A percentile compares a stretch with the other conserved stretches of the same genome.
phyloP scores from a whole-genome alignment of 305 asterid genomes.

The Fraxinus xanthoxyloides region DNA sequence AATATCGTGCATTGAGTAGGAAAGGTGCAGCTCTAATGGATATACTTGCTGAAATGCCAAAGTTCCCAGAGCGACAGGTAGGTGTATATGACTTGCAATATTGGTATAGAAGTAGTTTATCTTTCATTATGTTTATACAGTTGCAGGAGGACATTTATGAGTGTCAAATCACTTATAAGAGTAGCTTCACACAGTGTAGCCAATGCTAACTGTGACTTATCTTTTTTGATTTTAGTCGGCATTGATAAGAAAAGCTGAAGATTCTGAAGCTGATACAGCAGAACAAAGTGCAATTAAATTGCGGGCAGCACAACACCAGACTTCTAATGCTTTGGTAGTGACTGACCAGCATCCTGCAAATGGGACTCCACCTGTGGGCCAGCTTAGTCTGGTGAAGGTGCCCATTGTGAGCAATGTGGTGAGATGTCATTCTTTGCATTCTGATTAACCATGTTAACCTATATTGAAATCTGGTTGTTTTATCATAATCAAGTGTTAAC shows the following conservation, averaged over 20 bases:
- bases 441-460: conserved; percentile 10
- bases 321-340: conserved; percentile 79
- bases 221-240: conserved; percentile 55
- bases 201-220: conserved; percentile 20
- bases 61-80: conserved; percentile 99
- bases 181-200: neutral
- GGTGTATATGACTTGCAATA: conserved; percentile 2
- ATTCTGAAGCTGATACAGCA: conserved; percentile 89
- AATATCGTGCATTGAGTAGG: conserved; percentile 88
- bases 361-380: conserved; percentile 60
- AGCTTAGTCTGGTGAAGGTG: conserved; percentile 80
- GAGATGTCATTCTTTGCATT: conserved; percentile 37
- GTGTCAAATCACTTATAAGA: neutral
- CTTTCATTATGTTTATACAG: neutral
- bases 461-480: conserved; percentile 13
- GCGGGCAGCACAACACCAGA: conserved; percentile 80
- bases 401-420: conserved; percentile 61
- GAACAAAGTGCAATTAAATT: conserved; percentile 94
- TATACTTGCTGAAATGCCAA: conserved; percentile 98
- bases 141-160: conserved; percentile 23
- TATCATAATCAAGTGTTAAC: conserved; percentile 23
- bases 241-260: conserved; percentile 81
- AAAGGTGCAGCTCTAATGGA: conserved; percentile 93
- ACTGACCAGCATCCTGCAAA: conserved; percentile 74
- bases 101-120: conserved; percentile 13